Base-by-base conservation (phyloP, 164 flowering plant species). In the Magnolia kwangsiensis region DNA sequence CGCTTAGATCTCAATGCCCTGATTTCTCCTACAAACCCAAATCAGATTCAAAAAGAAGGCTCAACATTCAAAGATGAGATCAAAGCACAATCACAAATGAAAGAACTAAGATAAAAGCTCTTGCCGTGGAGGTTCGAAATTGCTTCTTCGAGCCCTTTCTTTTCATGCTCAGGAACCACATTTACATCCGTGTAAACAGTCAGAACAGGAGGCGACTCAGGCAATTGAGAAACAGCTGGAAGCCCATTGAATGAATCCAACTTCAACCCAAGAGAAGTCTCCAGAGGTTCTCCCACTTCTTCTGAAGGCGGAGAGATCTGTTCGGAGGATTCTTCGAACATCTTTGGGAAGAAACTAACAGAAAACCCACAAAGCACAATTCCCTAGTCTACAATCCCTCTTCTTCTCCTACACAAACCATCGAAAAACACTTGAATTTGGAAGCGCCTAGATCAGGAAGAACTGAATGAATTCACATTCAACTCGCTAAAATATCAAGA, bases 121-220 rank as follows among this genome's bases (percentile, higher is more conserved):
- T 72, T 80, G 85, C 97, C 94, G 89, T 88, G 86, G 16, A 92
- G 80, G 79, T 80, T 86, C 5, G 72, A 58, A 58, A 89, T 86
- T 0, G 81, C 82, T 69, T 82, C 82, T 76, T 88, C 84, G 19
- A 90, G 90, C 76, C 79, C 87, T 31, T 78, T 73, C 82, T 85
- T 85, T 81, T 87, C 86, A 50, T 87, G 90, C 85, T 90, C 93
- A 11, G 91, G 92, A 69, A 86, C 87, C 67, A 88, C 86, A 84
- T 77, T 85, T 11, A 89, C 90, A 81, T 92, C 89, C 3, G 85
- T 84, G 55, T 45, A 87, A 71, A 67, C 61, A 20, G 78, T 65
- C 1, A 79, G 74, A 51, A 76, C 63, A 0, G 85, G 77, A 7
- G 83, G 84, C 8, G 86, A 85, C 13, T 84, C 87, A 0, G 72